Evolutionary conservation across 2,329 filamentous ascomycete genomes (phyloP).

Genomic region (Macrophomina pseudophaseolina): DNA sequence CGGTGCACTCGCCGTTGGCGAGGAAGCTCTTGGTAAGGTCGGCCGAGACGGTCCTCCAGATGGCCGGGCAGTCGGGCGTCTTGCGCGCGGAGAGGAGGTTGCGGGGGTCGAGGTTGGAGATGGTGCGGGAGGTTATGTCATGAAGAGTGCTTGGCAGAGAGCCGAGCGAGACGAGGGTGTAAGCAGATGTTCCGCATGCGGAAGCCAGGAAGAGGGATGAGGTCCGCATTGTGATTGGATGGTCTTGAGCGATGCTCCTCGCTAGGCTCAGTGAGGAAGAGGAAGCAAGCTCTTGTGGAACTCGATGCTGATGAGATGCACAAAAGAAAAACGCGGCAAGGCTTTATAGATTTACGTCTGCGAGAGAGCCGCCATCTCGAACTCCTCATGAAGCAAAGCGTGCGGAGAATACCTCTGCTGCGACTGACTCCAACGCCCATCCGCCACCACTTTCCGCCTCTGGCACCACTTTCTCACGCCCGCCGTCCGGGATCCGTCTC

Average conservation of each 20-base stretch:
- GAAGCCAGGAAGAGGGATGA: neutral
- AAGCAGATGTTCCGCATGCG: conserved; percentile 2
- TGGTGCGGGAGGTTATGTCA: neutral
- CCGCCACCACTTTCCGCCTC: neutral
- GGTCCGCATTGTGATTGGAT: conserved; percentile 5
- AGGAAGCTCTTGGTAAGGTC: conserved; percentile 34
- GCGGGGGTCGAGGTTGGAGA: neutral
- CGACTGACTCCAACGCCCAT: neutral
- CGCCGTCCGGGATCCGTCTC: neutral
- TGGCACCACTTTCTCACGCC: neutral
- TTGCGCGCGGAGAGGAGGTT: neutral
- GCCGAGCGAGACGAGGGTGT: neutral
- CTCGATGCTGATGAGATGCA: neutral
- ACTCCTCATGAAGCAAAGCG: neutral
- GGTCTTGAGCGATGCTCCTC: neutral
- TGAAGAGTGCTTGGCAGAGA: neutral
- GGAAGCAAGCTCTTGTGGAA: neutral
- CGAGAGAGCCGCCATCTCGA: no score
- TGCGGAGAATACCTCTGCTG: neutral
- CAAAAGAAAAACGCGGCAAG: neutral
- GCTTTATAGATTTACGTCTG: neutral
- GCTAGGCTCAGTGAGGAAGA: neutral
- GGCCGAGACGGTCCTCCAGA: conserved; percentile 34
- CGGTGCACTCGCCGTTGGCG: conserved; percentile 33
- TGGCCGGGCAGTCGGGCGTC: conserved; percentile 31